A percentile compares a stretch with the other conserved stretches of the same genome.
Evolutionary conservation across 2,329 filamentous ascomycete genomes (phyloP).

Genomic region (Sporothrix inflata): DNA sequence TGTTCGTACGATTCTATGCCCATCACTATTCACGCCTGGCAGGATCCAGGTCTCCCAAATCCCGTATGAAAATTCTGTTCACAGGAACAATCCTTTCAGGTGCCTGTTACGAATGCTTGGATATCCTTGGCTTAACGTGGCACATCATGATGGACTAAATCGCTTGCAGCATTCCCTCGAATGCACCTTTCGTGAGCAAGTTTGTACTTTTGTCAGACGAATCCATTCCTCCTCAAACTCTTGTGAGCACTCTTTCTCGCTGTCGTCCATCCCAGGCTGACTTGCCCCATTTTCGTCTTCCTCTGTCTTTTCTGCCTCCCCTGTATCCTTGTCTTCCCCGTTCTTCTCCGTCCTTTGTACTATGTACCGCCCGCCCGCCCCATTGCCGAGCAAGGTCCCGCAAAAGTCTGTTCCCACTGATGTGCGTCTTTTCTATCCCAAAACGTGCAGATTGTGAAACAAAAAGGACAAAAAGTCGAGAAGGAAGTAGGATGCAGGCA

Average conservation of each 20-base stretch:
- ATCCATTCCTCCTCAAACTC: neutral
- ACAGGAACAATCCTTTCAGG: too few species aligned
- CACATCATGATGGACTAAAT: neutral
- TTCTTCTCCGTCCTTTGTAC: neutral
- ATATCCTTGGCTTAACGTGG: too few species aligned
- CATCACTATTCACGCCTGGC: slow-evolving; percentile 7
- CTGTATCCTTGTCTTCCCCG: slow-evolving; percentile 18
- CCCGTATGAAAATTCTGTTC: neutral
- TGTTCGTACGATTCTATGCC: neutral
- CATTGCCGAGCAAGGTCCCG: slow-evolving; percentile 7
- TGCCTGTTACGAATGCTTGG: too few species aligned
- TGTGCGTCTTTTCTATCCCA: slow-evolving; percentile 6
- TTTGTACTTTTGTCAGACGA: neutral
- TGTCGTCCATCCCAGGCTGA: neutral
- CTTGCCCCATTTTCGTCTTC: slow-evolving; percentile 1
- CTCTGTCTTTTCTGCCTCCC: neutral
- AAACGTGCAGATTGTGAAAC: slow-evolving; percentile 21
- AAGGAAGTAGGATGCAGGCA: neutral
- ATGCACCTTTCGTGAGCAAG: neutral
- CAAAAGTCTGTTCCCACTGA: slow-evolving; percentile 19
- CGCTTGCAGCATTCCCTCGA: neutral
- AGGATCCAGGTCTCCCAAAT: neutral
- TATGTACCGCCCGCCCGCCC: slow-evolving; percentile 3
- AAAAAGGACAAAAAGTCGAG: neutral
- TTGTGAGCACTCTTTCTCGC: neutral